Evolutionary conservation across 805 yeast species (phyloP).

Genomic region (Clavispora carvajalis): DNA sequence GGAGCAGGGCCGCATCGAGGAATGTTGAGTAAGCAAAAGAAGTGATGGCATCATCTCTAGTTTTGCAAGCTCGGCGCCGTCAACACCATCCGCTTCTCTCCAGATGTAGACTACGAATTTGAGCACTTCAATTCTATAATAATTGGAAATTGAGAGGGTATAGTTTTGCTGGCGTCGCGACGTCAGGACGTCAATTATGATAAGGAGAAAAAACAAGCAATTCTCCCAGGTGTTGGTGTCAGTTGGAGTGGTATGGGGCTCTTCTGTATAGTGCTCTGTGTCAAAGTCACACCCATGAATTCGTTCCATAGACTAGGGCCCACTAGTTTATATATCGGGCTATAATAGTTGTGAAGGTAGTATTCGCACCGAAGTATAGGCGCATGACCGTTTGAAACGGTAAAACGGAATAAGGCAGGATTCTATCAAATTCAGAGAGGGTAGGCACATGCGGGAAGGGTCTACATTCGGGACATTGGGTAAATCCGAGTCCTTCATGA

Average conservation of each 20-base stretch:
- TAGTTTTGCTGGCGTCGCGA: constrained; percentile 12
- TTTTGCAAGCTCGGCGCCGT: constrained; percentile 4
- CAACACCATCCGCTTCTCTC: constrained; percentile 3
- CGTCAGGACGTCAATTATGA: constrained; percentile 14
- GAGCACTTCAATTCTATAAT: constrained; percentile 10
- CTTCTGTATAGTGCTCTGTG: background rate
- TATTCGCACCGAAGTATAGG: constrained; percentile 14
- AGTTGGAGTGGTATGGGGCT: background rate
- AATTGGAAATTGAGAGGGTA: constrained; percentile 5
- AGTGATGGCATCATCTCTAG: constrained; percentile 14
- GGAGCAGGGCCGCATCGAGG: constrained; percentile 15
- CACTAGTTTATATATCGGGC: constrained; percentile 11
- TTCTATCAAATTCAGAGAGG: constrained; percentile 7
- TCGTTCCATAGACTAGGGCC: constrained; percentile 1
- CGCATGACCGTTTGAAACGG: constrained; percentile 8
- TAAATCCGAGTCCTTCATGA: constrained; percentile 6
- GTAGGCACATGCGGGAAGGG: constrained; percentile 3
- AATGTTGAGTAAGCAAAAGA: constrained; percentile 14
- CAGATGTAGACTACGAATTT: constrained; percentile 9
- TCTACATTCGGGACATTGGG: background rate
- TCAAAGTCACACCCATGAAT: constrained; percentile 3
- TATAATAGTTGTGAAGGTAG: constrained; percentile 10
- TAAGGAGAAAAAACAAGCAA: constrained; percentile 12
- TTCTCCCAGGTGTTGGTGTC: background rate
- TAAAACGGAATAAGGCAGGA: constrained; percentile 6